These are phyloP conservation scores for Rutstroemia sp. DNA, from an alignment of 2,329 filamentous ascomycete species.

Conservation along the genomic window DNA sequence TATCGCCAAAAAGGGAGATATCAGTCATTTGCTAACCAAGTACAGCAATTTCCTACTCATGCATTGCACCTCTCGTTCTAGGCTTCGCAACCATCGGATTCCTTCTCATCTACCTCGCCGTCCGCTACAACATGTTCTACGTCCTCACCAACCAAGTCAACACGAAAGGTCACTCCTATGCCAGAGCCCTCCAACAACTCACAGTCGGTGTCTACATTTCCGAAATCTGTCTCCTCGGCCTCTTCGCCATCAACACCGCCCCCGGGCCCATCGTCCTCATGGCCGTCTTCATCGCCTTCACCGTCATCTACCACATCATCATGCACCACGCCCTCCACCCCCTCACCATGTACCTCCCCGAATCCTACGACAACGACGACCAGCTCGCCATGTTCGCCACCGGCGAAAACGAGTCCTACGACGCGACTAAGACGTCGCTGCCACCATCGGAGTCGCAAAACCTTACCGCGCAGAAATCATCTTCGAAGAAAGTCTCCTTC, in stretches of 20 bases:
- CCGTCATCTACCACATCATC: conserved; percentile 64
- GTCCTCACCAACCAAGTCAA: conserved; percentile 76
- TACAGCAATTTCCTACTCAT: conserved; percentile 72
- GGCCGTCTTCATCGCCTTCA: conserved; percentile 67
- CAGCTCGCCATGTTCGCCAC: conserved; percentile 29
- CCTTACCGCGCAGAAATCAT: conserved; percentile 3
- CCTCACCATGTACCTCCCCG: conserved; percentile 68
- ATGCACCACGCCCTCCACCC: conserved; percentile 67
- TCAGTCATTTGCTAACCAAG: conserved; percentile 13
- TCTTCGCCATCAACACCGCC: conserved; percentile 66
- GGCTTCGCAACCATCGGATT: conserved; percentile 75
- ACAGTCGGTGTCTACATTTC: conserved; percentile 78
- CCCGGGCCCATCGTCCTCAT: conserved; percentile 67
- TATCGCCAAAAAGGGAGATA: background rate
- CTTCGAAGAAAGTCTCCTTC: conserved; percentile 42
- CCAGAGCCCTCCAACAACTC: conserved; percentile 77
- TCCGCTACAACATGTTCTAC: conserved; percentile 83
- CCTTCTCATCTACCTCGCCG: conserved; percentile 74
- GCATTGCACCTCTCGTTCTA: conserved; percentile 78
- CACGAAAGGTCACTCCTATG: conserved; percentile 79
- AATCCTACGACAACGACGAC: conserved; percentile 52
- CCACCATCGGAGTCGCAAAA: conserved; percentile 25
- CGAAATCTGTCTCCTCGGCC: conserved; percentile 74
- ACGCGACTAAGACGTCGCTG: conserved; percentile 9
- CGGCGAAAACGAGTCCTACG: conserved; percentile 15